These are phyloP conservation scores for Trichoderma atrobrunneum DNA, from an alignment of 2,329 filamentous ascomycete genomes.

Conservation along the genomic window DNA sequence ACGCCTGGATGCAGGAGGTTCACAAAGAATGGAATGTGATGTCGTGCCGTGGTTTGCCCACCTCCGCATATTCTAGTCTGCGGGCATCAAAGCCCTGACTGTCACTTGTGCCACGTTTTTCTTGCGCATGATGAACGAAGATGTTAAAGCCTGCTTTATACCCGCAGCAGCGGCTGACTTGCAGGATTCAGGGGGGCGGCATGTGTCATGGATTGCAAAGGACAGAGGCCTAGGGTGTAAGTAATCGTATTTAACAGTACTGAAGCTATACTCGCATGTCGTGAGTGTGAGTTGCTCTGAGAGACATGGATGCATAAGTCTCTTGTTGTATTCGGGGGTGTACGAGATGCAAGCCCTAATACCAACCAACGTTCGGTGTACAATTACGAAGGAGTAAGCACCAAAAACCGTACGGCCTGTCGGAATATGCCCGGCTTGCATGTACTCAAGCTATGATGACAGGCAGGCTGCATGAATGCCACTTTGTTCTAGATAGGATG, in stretches of 20 bases:
- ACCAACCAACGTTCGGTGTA: neutral
- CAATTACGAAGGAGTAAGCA: neutral
- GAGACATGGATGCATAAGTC: neutral
- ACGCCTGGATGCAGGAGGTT: neutral
- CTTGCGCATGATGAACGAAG: neutral
- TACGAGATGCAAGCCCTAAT: neutral
- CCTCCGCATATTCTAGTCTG: neutral
- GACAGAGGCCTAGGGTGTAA: neutral
- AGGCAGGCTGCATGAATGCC: conserved; percentile 1
- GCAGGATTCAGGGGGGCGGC: neutral
- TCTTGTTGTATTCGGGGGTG: neutral
- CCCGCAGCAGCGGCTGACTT: neutral
- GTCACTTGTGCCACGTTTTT: conserved; percentile 16
- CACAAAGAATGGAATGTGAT: neutral
- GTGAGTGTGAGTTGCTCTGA: neutral
- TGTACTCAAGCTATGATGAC: neutral
- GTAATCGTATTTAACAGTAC: neutral
- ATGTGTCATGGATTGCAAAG: neutral
- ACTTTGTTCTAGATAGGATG: neutral
- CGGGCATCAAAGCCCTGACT: neutral
- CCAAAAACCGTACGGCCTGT: neutral
- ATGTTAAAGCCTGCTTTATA: conserved; percentile 5
- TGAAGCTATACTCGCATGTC: neutral
- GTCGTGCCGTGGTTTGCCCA: conserved; percentile 5
- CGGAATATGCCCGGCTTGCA: conserved; percentile 8